Conservation (phyloP, 1,139 yeast genomes). For the Saccharomyces hybrid region DNA sequence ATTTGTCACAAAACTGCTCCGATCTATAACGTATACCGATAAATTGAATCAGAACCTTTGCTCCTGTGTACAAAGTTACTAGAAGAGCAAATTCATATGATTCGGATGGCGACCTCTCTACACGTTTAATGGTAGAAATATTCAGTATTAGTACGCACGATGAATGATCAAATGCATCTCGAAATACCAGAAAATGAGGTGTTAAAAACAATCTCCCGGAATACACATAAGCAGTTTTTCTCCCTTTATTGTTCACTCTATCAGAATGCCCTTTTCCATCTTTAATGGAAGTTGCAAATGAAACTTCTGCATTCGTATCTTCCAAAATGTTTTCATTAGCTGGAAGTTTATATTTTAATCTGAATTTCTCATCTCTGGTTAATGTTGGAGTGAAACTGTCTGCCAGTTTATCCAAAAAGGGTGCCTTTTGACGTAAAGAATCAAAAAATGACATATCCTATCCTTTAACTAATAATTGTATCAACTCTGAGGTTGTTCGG, state of each 20-base stretch:
- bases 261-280: not conserved
- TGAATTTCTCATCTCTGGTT: constrained; percentile 61
- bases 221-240: constrained; percentile 31
- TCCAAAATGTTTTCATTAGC: constrained; percentile 57
- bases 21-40: constrained; percentile 74
- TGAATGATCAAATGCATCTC: constrained; percentile 60
- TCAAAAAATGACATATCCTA: constrained; percentile 45
- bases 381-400: constrained; percentile 26
- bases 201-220: constrained; percentile 65
- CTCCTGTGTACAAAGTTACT: constrained; percentile 61
- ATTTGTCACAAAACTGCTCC: constrained; percentile 66
- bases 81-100: constrained; percentile 74
- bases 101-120: constrained; percentile 73
- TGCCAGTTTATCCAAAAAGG: constrained; percentile 37
- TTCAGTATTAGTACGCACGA: constrained; percentile 67
- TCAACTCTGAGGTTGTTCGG: not conserved
- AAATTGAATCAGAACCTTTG: constrained; percentile 59
- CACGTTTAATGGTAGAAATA: constrained; percentile 70
- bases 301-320: constrained; percentile 64
- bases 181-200: constrained; percentile 65
- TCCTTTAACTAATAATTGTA: not conserved
- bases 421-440: constrained; percentile 42
- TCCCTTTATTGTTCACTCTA: constrained; percentile 4
- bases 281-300: constrained; percentile 38
- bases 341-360: constrained; percentile 62